Base-by-base conservation (phyloP, 2,329 filamentous ascomycete genomes). In the Trichoderma lentiforme region DNA sequence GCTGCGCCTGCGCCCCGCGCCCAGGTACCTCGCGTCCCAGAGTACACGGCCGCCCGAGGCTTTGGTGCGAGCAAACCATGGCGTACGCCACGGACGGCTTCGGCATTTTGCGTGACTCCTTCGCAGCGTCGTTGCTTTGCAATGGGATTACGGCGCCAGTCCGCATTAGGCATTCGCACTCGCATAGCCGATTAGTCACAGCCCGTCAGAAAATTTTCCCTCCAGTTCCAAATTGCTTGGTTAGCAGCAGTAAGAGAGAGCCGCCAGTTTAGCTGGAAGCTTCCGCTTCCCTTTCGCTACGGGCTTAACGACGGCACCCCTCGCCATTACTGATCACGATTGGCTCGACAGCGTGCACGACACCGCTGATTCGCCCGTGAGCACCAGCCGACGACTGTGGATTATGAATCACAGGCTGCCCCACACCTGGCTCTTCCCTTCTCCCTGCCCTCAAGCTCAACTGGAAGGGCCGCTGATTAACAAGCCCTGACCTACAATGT, bases 71-170 rank as follows among this genome's bases (percentile, higher is more conserved):
- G 30, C 14, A 21, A 32, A 51, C 3, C 21, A 18, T n/a, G 65
- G 65, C 65, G 65, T 32, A 15, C 60, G 47, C 68, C 68, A 57
- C 69, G 69, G 69, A 71, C 69, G 62, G 69, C 69, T 66, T 71
- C 69, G 69, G 69, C 69, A 65, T 66, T 65, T 47, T 60, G 69
- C 34, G 34, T 71, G 69, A 71, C 69, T 71, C 69, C 61, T 60
- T 39, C 32, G 28, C 53, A 30, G 56, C 28, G 30, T 26, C 56
- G 28, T 43, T 34, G 36, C 58, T 32, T 63, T 34, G 30, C 47
- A 43, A 30, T 43, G 60, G 43, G 62, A 43, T 36, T 47, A n/a
- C 24, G 6, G 66, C 39, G 21, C 66, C 53, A 70, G 6, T 8
- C 66, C 56, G 39, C 30, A 62, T 28, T 8, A 53, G 57, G 66